Evolutionary conservation across 2,329 filamentous ascomycete species (phyloP).

Genomic region (Xylariaceae sp.): DNA sequence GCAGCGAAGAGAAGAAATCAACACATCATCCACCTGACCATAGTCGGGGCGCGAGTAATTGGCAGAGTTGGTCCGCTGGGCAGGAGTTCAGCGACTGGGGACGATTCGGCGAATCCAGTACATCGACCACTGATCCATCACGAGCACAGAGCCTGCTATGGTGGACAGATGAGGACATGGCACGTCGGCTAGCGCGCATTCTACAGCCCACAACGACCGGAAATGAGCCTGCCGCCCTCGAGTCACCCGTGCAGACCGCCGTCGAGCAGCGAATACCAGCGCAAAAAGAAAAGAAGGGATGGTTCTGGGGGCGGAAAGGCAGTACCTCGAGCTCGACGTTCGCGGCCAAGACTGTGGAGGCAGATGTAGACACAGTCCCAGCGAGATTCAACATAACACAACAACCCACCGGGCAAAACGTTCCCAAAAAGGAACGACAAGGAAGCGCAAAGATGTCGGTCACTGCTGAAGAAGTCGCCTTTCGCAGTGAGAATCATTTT

Average conservation of each 20-base stretch:
- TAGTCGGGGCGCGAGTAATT: neutral
- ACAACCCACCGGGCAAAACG: conserved; percentile 18
- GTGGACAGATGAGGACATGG: conserved; percentile 57
- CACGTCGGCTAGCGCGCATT: conserved; percentile 51
- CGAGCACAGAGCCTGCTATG: conserved; percentile 44
- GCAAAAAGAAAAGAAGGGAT: conserved; percentile 45
- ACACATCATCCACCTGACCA: neutral
- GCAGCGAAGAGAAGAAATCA: conserved; percentile 19
- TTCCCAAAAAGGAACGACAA: conserved; percentile 22
- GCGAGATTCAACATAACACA: conserved; percentile 1
- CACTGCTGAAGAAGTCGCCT: conserved; percentile 55
- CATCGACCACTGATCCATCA: neutral
- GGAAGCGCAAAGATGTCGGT: conserved; percentile 48
- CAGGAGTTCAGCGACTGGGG: conserved; percentile 55
- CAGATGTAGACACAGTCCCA: conserved; percentile 1
- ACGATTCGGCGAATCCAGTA: conserved; percentile 45
- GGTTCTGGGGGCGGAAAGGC: conserved; percentile 40
- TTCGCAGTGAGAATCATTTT: conserved; percentile 58
- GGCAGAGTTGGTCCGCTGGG: conserved; percentile 26
- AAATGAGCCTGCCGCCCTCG: conserved; percentile 14
- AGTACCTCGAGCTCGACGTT: conserved; percentile 19
- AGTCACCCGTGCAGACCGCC: conserved; percentile 38
- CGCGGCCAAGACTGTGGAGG: conserved; percentile 2
- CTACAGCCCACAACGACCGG: conserved; percentile 46
- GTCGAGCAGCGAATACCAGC: conserved; percentile 40